Evolutionary conservation across 148 eudicot genomes (phyloP).

Genomic region (Nepenthes mirabilis): DNA sequence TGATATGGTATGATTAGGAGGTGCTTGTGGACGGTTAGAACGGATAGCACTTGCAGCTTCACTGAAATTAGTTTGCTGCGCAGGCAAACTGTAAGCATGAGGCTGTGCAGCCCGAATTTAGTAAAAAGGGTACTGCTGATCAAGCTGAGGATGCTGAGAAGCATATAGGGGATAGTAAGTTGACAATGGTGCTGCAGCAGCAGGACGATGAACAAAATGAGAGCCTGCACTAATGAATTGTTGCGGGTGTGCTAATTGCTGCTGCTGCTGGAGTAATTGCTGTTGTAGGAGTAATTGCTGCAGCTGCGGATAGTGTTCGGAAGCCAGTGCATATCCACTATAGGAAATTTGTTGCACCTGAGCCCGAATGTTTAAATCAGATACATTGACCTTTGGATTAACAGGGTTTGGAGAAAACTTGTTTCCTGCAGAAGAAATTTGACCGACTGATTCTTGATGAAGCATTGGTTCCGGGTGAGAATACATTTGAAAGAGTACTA

Average conservation of each 20-base stretch:
- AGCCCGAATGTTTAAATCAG: constrained; percentile 16
- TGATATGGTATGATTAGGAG: constrained; percentile 18
- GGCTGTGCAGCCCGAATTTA: constrained; percentile 49
- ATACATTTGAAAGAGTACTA: constrained; percentile 39
- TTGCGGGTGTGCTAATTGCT: constrained; percentile 5
- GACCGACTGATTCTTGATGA: constrained; percentile 43
- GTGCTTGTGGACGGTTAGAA: constrained; percentile 33
- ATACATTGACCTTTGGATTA: constrained; percentile 12
- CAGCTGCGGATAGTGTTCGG: constrained; percentile 33
- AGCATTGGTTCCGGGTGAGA: constrained; percentile 41
- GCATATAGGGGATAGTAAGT: constrained; percentile 55
- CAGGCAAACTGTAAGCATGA: constrained; percentile 50
- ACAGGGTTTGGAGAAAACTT: constrained; percentile 16
- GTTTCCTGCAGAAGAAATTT: constrained; percentile 30
- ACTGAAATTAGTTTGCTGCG: constrained; percentile 22
- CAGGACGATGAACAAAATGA: constrained; percentile 42
- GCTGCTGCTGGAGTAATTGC: background rate
- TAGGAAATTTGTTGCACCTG: constrained; percentile 52
- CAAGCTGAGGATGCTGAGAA: constrained; percentile 49
- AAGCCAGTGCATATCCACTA: constrained; percentile 29
- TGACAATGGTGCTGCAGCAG: constrained; percentile 36
- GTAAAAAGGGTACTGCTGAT: constrained; percentile 34
- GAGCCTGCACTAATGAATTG: constrained; percentile 47
- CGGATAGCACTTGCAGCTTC: constrained; percentile 20
- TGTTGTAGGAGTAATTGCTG: background rate